Percentiles rank a stretch among this genome's conserved stretches.
Evolutionary conservation across 164 flowering plant genomes (phyloP).

Genomic region (Brasenia schreberi): DNA sequence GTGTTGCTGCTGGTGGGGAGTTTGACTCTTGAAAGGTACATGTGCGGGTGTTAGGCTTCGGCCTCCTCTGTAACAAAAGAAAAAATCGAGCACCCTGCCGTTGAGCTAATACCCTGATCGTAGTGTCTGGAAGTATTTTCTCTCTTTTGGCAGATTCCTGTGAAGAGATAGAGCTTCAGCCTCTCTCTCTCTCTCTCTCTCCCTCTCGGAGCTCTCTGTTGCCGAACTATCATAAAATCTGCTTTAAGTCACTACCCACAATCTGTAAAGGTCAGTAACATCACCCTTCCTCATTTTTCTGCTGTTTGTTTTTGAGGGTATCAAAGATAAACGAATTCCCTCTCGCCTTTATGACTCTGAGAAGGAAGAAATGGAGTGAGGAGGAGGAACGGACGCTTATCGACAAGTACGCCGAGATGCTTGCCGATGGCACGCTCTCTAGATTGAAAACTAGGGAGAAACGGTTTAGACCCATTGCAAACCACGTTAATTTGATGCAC

Average conservation of each 20-base stretch:
- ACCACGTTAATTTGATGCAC: slow-evolving; percentile 58
- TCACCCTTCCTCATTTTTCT: not conserved
- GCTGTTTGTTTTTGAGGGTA: not conserved
- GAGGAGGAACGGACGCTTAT: slow-evolving; percentile 83
- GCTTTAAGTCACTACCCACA: not conserved
- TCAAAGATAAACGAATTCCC: not conserved
- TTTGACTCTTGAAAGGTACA: no score
- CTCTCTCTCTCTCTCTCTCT: no score
- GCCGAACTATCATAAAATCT: not conserved
- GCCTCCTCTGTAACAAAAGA: no score
- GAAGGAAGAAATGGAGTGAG: slow-evolving; percentile 92
- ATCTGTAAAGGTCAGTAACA: not conserved
- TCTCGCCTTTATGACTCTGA: slow-evolving; percentile 36
- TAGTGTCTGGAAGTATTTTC: no score
- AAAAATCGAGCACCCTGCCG: no score
- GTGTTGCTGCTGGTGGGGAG: no score
- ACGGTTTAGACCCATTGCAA: slow-evolving; percentile 63
- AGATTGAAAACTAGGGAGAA: slow-evolving; percentile 85
- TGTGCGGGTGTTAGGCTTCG: no score
- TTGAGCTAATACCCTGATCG: no score
- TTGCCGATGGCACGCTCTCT: slow-evolving; percentile 47
- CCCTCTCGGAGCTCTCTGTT: not conserved
- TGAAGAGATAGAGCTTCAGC: no score
- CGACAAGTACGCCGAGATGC: slow-evolving; percentile 66
- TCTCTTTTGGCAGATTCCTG: no score